Percentiles rank a stretch among this genome's conserved stretches.
phyloP scores from a whole-genome alignment of 495 filamentous ascomycete species.

The Hypomontagnella submonticulosa region DNA sequence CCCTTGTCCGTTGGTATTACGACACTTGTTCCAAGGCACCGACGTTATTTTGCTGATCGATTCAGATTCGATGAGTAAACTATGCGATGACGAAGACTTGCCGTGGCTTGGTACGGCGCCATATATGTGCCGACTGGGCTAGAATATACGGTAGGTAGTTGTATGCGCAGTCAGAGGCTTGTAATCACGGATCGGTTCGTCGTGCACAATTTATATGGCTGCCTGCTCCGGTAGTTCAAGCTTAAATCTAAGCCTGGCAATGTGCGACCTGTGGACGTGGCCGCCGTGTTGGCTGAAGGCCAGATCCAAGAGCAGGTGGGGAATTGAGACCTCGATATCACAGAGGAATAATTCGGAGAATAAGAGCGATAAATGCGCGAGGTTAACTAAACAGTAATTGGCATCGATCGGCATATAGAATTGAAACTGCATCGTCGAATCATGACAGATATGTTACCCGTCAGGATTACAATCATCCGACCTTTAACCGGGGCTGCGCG shows the following conservation, averaged over 20 bases:
- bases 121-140: not conserved
- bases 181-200: no score
- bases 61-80: not conserved
- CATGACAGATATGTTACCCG: slow-evolving; percentile 12
- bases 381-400: slow-evolving; percentile 14
- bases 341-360: not conserved
- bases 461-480: slow-evolving; percentile 24
- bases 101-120: not conserved
- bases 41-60: slow-evolving; percentile 2
- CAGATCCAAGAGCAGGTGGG: not conserved
- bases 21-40: not conserved
- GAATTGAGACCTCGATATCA: not conserved
- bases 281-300: no score
- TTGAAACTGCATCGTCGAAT: slow-evolving; percentile 30
- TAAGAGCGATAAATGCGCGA: not conserved
- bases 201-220: not conserved
- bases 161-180: no score
- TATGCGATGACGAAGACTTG: slow-evolving; percentile 1
- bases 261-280: not conserved
- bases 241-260: not conserved
- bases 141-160: no score
- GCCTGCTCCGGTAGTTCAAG: not conserved
- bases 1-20: slow-evolving; percentile 3
- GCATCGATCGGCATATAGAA: slow-evolving; percentile 31
- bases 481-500: not conserved